Evolutionary conservation across 768 basidiomycete genomes (phyloP).

Genomic region (Paxillus ammoniavirescens): DNA sequence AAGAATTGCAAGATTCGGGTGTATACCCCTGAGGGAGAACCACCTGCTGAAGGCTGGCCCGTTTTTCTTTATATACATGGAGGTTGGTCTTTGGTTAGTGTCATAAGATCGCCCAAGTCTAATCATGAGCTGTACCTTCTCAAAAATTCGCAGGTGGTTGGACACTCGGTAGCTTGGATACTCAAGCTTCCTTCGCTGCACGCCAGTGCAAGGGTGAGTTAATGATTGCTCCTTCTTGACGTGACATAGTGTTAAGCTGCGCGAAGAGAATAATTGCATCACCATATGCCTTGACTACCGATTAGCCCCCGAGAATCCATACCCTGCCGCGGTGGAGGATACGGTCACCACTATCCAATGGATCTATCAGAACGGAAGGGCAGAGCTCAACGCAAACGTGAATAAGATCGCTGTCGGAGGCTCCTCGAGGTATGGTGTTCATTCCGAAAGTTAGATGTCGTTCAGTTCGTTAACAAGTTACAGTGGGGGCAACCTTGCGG

Average conservation of each 20-base stretch:
- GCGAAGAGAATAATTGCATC: constrained; percentile 56
- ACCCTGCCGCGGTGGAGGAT: constrained; percentile 71
- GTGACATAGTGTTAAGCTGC: not conserved
- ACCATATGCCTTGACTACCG: constrained; percentile 70
- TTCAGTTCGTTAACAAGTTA: not conserved
- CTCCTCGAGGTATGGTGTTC: constrained; percentile 52
- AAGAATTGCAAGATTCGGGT: constrained; percentile 54
- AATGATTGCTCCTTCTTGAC: not conserved
- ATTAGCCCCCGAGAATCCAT: constrained; percentile 67
- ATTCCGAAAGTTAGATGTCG: not conserved
- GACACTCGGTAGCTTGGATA: constrained; percentile 64
- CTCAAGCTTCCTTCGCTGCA: constrained; percentile 55
- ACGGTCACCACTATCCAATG: constrained; percentile 66
- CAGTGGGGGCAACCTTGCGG: constrained; percentile 72
- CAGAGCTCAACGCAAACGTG: constrained; percentile 46
- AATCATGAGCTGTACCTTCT: not conserved
- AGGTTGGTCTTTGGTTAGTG: constrained; percentile 36
- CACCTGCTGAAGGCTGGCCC: constrained; percentile 60
- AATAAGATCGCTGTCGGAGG: constrained; percentile 67
- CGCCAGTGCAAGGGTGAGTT: constrained; percentile 24
- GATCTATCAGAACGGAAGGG: constrained; percentile 49
- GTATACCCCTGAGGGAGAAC: constrained; percentile 55
- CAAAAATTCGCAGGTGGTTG: constrained; percentile 53
- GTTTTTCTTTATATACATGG: constrained; percentile 74
- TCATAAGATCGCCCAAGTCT: not conserved